Base-by-base conservation (phyloP, 78 protist genomes). In the Emiliania huxleyi region DNA sequence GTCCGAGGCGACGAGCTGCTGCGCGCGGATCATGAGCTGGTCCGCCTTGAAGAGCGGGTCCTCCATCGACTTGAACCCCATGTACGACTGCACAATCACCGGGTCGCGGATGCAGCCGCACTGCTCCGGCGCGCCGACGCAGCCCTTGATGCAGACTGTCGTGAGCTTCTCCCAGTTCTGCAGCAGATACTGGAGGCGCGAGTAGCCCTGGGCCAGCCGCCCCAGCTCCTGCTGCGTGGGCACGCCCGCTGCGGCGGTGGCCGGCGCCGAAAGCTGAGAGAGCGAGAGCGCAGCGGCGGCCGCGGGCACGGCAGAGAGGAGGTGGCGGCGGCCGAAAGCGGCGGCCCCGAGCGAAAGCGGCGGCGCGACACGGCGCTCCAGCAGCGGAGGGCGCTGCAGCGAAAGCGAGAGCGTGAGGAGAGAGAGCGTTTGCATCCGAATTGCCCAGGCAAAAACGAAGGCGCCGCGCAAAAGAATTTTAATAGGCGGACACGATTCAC, bases 21-120 rank as follows among this genome's bases (percentile, higher is more conserved):
- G n/a, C 2, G 85, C 85, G 29, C 85, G 85, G 85, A 77, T 5
- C 85, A 77, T 77, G 33, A 77, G 15, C 37, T 77, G 37, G 85
- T 25, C 85, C 2, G 85, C 85, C 85, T 77, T 77, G 46, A 77
- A 77, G 33, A 77, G 85, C 46, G 85, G 85, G 46, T 77, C 85
- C 29, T 77, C 40, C 85, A 77, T 77, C 2, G 35, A 22, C 85
- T 77, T 77, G 85, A 22, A 77, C 33, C 85, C 85, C 85, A 77
- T 77, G 85, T 77, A 77, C 48, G 85, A 5, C 26, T 77, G 85
- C 25, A 77, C 85, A 29, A 77, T 33, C 49, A 77, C 2, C 85
- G 85, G 85, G 48, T 77, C 85, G 23, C 85, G 44, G 48, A 40
- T 77, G 46, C 85, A 77, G 44, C 85, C 85, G 26, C 85, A 77